Evolutionary conservation across 306 rosid species (phyloP).

Genomic region (Lathyrus aphaca): DNA sequence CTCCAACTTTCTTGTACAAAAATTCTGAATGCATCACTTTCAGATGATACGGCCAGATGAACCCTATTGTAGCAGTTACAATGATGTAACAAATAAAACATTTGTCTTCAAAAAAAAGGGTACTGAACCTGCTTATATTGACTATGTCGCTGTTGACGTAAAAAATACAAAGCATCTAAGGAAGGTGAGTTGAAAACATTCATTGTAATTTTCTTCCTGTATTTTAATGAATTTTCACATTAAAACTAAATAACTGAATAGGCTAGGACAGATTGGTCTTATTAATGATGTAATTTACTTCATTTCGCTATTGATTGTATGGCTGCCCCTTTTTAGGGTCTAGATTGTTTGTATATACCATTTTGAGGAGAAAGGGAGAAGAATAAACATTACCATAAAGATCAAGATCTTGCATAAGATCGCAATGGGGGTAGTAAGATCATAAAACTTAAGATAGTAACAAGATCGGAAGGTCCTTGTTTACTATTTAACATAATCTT

Average conservation of each 20-base stretch:
- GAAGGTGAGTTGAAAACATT: constrained; percentile 55
- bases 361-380: background rate
- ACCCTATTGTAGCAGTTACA: constrained; percentile 69
- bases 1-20: background rate
- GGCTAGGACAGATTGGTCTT: constrained; percentile 1
- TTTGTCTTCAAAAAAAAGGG: constrained; percentile 57
- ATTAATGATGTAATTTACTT: constrained; percentile 19
- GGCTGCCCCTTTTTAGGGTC: background rate
- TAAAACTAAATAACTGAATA: background rate
- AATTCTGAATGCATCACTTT: constrained; percentile 34
- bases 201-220: background rate
- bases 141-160: constrained; percentile 78
- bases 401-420: too few species aligned
- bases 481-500: background rate
- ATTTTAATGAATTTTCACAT: constrained; percentile 4
- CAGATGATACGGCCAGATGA: constrained; percentile 80
- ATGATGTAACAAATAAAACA: constrained; percentile 48
- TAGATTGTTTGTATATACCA: background rate
- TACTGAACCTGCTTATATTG: constrained; percentile 83
- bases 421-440: too few species aligned
- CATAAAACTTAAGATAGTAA: too few species aligned
- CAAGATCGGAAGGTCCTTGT: background rate
- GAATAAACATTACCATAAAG: background rate
- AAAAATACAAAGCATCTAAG: constrained; percentile 62
- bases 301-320: background rate